Evolutionary conservation across 192 early-diverging fungal species (phyloP).

Genomic region (Coemansia sp.): DNA sequence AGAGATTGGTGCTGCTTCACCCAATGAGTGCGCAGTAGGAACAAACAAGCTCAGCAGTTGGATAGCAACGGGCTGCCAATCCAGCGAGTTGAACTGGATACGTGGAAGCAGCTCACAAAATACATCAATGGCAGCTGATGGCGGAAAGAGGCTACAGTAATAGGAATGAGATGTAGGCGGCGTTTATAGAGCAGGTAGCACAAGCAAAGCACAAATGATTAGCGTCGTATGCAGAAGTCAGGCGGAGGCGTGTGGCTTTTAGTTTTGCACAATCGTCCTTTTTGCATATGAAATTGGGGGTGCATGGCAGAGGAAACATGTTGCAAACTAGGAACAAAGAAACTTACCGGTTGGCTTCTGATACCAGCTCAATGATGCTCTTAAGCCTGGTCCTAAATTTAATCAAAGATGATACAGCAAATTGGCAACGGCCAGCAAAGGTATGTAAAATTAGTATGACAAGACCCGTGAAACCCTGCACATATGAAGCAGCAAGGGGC

Average conservation of each 20-base stretch:
- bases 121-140: conserved; percentile 67
- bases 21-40: conserved; percentile 50
- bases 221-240: background rate
- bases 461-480: background rate
- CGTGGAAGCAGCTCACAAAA: conserved; percentile 74
- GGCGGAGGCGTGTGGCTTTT: background rate
- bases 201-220: background rate
- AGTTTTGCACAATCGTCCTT: background rate
- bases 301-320: background rate
- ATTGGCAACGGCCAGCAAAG: background rate
- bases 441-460: background rate
- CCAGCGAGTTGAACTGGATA: conserved; percentile 68
- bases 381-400: conserved; percentile 38
- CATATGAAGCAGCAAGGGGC: background rate
- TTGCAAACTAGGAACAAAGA: background rate
- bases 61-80: conserved; percentile 57
- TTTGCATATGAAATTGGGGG: background rate
- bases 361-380: conserved; percentile 27
- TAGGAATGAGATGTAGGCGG: background rate
- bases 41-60: conserved; percentile 69
- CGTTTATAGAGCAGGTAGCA: background rate
- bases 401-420: background rate
- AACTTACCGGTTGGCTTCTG: conserved; percentile 21
- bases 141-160: conserved; percentile 63
- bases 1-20: conserved; percentile 3